Conservation (phyloP, 306 rosid genomes). For the Geum urbanum region DNA sequence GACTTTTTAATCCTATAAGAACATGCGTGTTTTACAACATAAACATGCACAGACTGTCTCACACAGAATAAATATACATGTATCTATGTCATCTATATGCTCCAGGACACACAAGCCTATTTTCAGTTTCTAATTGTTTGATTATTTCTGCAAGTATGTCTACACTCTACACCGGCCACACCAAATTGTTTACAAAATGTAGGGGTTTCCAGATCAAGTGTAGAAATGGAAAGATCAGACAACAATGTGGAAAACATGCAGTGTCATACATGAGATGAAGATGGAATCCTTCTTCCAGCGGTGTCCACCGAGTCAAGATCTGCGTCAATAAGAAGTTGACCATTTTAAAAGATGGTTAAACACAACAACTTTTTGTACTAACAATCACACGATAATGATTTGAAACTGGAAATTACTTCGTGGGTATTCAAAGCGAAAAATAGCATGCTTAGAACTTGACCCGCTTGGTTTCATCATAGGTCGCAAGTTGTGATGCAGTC, state of each 20-base stretch:
- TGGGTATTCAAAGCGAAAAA: conserved; percentile 38
- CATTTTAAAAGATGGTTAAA: conserved; percentile 2
- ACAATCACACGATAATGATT: conserved; percentile 19
- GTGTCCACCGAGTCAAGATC: conserved; percentile 59
- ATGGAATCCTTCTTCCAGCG: conserved; percentile 74
- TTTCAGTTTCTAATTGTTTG: background rate
- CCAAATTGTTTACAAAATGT: conserved; percentile 7
- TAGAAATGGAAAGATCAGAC: conserved; percentile 1
- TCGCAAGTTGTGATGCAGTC: conserved; percentile 90
- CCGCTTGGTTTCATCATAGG: conserved; percentile 95
- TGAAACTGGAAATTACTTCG: conserved; percentile 38
- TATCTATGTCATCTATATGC: background rate
- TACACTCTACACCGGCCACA: background rate
- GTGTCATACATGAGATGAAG: conserved; percentile 68
- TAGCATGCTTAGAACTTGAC: conserved; percentile 53
- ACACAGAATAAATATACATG: background rate
- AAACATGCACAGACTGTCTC: background rate
- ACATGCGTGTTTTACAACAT: background rate
- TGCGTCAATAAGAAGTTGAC: conserved; percentile 37
- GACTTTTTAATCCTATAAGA: background rate
- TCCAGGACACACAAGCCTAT: background rate
- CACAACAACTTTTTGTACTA: conserved; percentile 7
- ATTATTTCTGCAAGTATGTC: background rate
- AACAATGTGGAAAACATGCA: conserved; percentile 17
- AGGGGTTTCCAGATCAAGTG: conserved; percentile 1